phyloP scores from a whole-genome alignment of 129 eudicot genomes.

The Saposhnikovia divaricata region DNA sequence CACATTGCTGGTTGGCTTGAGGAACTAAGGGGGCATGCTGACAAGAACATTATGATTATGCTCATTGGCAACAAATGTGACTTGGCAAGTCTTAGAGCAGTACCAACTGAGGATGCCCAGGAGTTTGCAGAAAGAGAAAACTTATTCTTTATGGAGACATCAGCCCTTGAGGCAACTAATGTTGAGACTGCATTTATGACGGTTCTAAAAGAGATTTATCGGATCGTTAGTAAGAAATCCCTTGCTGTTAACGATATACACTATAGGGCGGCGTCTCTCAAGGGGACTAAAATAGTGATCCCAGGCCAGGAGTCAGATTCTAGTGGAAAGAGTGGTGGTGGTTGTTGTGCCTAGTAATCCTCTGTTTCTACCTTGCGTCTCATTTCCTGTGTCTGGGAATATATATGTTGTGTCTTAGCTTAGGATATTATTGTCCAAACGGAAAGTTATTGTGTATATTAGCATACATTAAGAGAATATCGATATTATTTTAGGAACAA shows the following conservation, averaged over 20 bases:
- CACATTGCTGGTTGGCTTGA: constrained; percentile 37
- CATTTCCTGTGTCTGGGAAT: not conserved
- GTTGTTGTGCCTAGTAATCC: constrained; percentile 16
- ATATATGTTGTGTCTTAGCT: not conserved
- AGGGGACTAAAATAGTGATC: constrained; percentile 21
- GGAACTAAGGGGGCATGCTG: constrained; percentile 29
- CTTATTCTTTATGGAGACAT: constrained; percentile 19
- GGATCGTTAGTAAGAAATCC: constrained; percentile 24
- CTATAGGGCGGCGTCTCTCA: constrained; percentile 15
- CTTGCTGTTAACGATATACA: constrained; percentile 15
- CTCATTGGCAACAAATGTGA: constrained; percentile 33
- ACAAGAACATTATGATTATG: constrained; percentile 24
- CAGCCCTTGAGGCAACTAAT: constrained; percentile 28
- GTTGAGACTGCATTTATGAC: constrained; percentile 27
- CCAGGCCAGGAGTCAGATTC: constrained; percentile 9
- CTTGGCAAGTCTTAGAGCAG: constrained; percentile 29
- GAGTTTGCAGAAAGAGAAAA: constrained; percentile 35
- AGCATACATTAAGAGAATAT: not conserved
- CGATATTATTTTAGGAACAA: not conserved
- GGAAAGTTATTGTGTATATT: not conserved
- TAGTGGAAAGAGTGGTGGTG: constrained; percentile 11
- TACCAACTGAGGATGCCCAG: constrained; percentile 35
- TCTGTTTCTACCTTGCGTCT: not conserved
- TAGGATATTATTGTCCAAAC: constrained; percentile 6
- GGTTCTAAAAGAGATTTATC: constrained; percentile 18